Evolutionary conservation across 75 land plant genomes (phyloP).

Genomic region (Azolla pinnata): DNA sequence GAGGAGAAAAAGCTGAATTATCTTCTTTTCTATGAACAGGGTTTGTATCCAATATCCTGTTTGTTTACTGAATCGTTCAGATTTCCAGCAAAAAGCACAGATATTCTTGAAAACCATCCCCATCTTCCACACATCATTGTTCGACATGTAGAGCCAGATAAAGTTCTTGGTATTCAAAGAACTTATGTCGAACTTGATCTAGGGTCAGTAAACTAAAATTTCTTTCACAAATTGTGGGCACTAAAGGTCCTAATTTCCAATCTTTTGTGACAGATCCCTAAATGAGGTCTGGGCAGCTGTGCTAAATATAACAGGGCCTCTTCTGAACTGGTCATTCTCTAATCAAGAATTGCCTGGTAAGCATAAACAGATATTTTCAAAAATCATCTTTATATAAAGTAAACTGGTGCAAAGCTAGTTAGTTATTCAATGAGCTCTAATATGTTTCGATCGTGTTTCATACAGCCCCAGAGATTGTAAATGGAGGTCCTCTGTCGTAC

Average conservation of each 20-base stretch:
- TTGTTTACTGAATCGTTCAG: constrained; percentile 49
- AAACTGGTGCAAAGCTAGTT: too few species aligned
- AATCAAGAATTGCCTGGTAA: constrained; percentile 57
- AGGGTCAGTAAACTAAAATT: constrained; percentile 33
- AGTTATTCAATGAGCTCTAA: background rate
- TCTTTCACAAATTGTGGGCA: background rate
- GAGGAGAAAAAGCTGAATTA: too few species aligned
- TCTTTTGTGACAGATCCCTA: constrained; percentile 42
- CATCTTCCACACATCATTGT: constrained; percentile 33
- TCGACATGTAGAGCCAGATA: constrained; percentile 9
- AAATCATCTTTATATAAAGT: too few species aligned
- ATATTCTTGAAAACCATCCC: constrained; percentile 25
- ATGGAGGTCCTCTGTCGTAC: constrained; percentile 80
- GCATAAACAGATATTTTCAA: too few species aligned
- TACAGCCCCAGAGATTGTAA: constrained; percentile 51
- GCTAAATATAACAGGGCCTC: constrained; percentile 86
- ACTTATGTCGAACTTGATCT: constrained; percentile 46
- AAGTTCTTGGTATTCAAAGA: constrained; percentile 23
- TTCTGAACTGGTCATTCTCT: constrained; percentile 84
- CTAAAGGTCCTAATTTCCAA: background rate
- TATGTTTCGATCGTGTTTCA: background rate
- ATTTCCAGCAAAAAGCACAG: constrained; percentile 32
- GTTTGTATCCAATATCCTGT: constrained; percentile 57
- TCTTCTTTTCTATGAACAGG: constrained; percentile 39
- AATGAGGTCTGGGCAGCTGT: constrained; percentile 83